phyloP scores from a whole-genome alignment of 495 filamentous ascomycete genomes.

The Platismatia glauca region DNA sequence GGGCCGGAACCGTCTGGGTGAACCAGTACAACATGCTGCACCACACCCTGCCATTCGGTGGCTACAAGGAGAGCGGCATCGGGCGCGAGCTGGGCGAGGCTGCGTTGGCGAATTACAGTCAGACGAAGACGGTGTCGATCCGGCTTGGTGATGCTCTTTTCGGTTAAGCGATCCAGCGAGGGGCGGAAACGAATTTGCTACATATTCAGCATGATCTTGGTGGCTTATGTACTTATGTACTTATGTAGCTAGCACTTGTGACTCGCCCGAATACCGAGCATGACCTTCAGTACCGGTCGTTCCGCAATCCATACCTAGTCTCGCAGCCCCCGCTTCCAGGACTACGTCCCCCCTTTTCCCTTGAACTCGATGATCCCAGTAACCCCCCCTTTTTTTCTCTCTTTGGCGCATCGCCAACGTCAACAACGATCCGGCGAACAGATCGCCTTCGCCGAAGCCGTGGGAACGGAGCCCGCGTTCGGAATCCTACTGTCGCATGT shows the following conservation, averaged over 20 bases:
- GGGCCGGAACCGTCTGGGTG: constrained; percentile 92
- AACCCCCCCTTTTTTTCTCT: too few relatives aligned
- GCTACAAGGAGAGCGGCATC: constrained; percentile 88
- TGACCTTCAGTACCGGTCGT: too few relatives aligned
- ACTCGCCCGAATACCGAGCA: not conserved
- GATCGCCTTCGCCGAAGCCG: too few relatives aligned
- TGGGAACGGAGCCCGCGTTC: too few relatives aligned
- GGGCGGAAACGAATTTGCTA: not conserved
- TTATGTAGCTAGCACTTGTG: not conserved
- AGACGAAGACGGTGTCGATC: constrained; percentile 62
- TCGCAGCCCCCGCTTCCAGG: too few relatives aligned
- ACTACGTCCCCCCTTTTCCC: too few relatives aligned
- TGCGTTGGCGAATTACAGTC: constrained; percentile 85
- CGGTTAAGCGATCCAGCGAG: constrained; percentile 28
- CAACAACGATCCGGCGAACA: too few relatives aligned
- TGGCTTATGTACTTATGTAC: not conserved
- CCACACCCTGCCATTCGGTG: constrained; percentile 79
- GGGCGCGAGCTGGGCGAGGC: constrained; percentile 93
- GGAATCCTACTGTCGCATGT: too few relatives aligned
- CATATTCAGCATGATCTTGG: not conserved
- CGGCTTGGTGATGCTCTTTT: constrained; percentile 56
- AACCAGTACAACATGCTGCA: constrained; percentile 86
- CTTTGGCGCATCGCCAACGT: too few relatives aligned
- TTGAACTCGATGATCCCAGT: too few relatives aligned
- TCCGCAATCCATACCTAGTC: too few relatives aligned